These are phyloP conservation scores for Anacardium occidentale DNA, from an alignment of 345 rosid genomes.

Conservation along the genomic window DNA sequence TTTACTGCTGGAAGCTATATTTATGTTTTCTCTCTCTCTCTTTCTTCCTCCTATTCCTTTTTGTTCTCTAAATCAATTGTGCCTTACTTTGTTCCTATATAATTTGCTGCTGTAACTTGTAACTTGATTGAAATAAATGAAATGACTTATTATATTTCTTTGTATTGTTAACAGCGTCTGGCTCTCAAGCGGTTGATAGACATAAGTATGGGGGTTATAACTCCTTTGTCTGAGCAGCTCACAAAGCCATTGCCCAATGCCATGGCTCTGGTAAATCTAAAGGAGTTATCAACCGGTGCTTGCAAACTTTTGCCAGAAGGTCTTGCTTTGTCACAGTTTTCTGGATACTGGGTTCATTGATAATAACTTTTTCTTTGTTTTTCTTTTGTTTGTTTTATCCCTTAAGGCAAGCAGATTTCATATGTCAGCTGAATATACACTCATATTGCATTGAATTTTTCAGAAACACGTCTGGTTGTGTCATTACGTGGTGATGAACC, in stretches of 20 bases:
- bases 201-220: slow-evolving; percentile 86
- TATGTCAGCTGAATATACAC: background rate
- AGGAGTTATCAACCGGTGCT: slow-evolving; percentile 85
- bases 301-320: slow-evolving; percentile 97
- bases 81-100: background rate
- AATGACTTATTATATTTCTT: slow-evolving; percentile 22
- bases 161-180: slow-evolving; percentile 57
- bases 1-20: background rate
- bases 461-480: slow-evolving; percentile 91
- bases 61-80: background rate
- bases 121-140: slow-evolving; percentile 8
- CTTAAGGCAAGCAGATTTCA: background rate
- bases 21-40: background rate
- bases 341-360: background rate
- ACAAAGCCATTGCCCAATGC: slow-evolving; percentile 95
- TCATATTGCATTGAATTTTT: slow-evolving; percentile 16
- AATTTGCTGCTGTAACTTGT: background rate
- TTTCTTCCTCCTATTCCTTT: background rate
- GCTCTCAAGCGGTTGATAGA: slow-evolving; percentile 93
- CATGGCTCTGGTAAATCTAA: slow-evolving; percentile 84
- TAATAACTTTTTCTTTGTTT: slow-evolving; percentile 3
- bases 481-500: slow-evolving; percentile 83
- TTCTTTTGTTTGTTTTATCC: background rate
- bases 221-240: slow-evolving; percentile 92
- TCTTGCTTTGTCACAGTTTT: slow-evolving; percentile 29